These are phyloP conservation scores for Syncephalastrum contaminatum DNA, from an alignment of 371 early-diverging fungal genomes.

Conservation along the genomic window DNA sequence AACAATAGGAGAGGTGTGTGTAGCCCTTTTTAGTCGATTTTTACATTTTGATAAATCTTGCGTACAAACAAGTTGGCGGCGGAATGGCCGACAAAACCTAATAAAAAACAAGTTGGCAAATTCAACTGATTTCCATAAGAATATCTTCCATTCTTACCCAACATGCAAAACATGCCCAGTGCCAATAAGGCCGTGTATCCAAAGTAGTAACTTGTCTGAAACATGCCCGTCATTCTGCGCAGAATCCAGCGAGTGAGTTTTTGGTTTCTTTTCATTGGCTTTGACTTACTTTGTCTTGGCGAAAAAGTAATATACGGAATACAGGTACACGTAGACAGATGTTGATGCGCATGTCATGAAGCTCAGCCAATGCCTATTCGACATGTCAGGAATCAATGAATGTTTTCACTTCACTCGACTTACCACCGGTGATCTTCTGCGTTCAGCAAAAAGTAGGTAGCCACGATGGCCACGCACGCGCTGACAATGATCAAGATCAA, in stretches of 20 bases:
- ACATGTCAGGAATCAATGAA: not conserved
- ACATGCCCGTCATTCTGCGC: slow-evolving; percentile 76
- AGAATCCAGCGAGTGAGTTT: not conserved
- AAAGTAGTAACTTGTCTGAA: slow-evolving; percentile 82
- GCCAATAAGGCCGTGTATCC: slow-evolving; percentile 74
- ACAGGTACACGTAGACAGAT: slow-evolving; percentile 76
- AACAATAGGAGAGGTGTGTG: no score
- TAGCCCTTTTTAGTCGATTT: slow-evolving; percentile 54
- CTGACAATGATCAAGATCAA: slow-evolving; percentile 70
- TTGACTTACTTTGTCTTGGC: slow-evolving; percentile 67
- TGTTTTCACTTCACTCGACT: slow-evolving; percentile 1
- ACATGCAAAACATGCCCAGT: slow-evolving; percentile 66
- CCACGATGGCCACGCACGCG: slow-evolving; percentile 76
- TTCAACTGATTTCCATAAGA: no score
- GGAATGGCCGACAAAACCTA: slow-evolving; percentile 62
- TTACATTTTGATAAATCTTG: slow-evolving; percentile 74
- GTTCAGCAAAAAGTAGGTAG: slow-evolving; percentile 79
- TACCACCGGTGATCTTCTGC: slow-evolving; percentile 86
- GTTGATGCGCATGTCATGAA: slow-evolving; percentile 80
- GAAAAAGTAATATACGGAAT: slow-evolving; percentile 78
- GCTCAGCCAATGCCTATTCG: slow-evolving; percentile 74
- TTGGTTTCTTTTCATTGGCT: not conserved
- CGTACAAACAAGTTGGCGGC: slow-evolving; percentile 67
- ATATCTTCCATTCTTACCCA: no score
- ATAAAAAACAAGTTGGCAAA: no score